Evolutionary conservation across 208 protist genomes (phyloP).

Genomic region (Acanthamoeba royreba): DNA sequence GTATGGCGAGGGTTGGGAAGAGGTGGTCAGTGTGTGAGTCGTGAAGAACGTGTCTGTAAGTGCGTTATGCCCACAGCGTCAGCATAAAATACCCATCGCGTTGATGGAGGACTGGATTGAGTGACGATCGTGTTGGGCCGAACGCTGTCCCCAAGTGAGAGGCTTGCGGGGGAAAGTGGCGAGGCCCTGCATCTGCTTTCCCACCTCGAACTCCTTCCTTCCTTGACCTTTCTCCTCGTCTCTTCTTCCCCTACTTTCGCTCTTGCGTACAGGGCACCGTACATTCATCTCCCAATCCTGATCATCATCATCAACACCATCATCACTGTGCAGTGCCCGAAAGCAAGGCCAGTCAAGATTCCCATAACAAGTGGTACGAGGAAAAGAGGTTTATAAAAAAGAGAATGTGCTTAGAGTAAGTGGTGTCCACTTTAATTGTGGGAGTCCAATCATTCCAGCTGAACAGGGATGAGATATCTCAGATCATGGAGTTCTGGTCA

Average conservation of each 20-base stretch:
- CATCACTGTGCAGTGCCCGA: too few relatives aligned
- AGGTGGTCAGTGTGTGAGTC: neutral
- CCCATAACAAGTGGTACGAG: too few relatives aligned
- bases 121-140: neutral
- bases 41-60: neutral
- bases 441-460: too few relatives aligned
- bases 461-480: neutral
- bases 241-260: neutral
- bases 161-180: neutral
- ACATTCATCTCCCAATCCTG: too few relatives aligned
- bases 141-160: neutral
- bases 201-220: neutral
- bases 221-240: neutral
- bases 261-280: too few relatives aligned
- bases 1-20: neutral
- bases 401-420: too few relatives aligned
- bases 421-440: too few relatives aligned
- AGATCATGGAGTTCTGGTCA: neutral
- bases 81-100: neutral
- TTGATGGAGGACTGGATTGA: neutral
- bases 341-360: too few relatives aligned
- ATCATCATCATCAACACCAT: too few relatives aligned
- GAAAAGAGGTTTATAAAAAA: too few relatives aligned
- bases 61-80: neutral
- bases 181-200: neutral